phyloP scores from a whole-genome alignment of 106 monocot genomes.

The Dendrobium catenatum region DNA sequence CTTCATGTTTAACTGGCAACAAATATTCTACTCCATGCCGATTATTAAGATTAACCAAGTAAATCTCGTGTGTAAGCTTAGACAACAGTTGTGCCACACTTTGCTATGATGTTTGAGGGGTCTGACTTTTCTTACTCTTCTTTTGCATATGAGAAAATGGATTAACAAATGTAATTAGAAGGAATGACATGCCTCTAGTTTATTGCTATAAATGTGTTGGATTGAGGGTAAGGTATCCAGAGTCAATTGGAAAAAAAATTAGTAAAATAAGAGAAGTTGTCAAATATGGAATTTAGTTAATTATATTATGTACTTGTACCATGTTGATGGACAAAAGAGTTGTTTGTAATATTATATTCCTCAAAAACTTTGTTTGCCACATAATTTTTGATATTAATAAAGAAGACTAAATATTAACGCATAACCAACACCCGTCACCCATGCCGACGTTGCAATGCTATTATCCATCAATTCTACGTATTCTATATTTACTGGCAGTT shows the following conservation, averaged over 20 bases:
- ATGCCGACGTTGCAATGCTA: too few relatives aligned
- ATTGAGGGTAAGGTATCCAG: not conserved
- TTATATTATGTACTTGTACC: too few relatives aligned
- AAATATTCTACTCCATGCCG: not conserved
- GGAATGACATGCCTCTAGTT: not conserved
- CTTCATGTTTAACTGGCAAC: not conserved
- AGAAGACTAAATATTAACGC: too few relatives aligned
- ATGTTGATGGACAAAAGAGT: too few relatives aligned
- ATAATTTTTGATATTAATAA: too few relatives aligned
- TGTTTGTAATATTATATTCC: too few relatives aligned
- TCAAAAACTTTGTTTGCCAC: too few relatives aligned
- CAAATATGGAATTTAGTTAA: too few relatives aligned
- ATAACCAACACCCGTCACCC: not conserved
- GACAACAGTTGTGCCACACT: not conserved
- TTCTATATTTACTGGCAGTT: not conserved
- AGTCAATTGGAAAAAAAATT: not conserved
- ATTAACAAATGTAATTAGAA: not conserved
- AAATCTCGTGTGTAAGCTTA: not conserved
- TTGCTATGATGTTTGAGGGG: not conserved
- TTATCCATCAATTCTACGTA: not conserved
- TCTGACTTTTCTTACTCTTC: not conserved
- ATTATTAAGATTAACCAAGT: not conserved
- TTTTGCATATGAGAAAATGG: not conserved
- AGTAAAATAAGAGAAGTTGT: not conserved
- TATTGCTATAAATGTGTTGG: not conserved